Conservation (phyloP, 208 protist species). For the Acanthamoeba quina region DNA sequence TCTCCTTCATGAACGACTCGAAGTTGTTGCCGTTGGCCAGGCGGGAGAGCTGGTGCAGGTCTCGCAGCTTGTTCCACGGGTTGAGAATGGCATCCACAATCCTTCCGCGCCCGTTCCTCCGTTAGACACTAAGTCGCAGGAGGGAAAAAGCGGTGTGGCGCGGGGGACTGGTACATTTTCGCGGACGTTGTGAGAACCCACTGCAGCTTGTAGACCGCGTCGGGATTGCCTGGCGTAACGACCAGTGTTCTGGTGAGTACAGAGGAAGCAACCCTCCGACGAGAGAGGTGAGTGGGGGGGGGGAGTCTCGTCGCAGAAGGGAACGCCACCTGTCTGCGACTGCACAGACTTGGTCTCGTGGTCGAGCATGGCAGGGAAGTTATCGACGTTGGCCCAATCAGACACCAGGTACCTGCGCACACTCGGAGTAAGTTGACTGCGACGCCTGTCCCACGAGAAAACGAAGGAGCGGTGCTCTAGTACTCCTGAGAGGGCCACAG, state of each 20-base stretch:
- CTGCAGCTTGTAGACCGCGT: constrained; percentile 39
- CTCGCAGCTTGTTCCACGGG: not conserved
- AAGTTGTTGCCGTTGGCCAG: not conserved
- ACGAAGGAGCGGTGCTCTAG: not conserved
- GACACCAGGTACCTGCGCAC: constrained; percentile 8
- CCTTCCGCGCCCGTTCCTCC: not conserved
- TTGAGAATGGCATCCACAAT: not conserved
- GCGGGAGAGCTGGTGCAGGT: constrained; percentile 15
- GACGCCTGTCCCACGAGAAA: not conserved
- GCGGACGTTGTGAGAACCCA: constrained; percentile 33
- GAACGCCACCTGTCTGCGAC: not conserved
- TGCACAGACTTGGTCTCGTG: not conserved
- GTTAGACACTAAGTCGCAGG: not conserved
- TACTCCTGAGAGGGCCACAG: constrained; percentile 5
- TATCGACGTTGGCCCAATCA: not conserved
- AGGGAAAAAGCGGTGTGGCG: not conserved
- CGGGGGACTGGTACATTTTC: not conserved
- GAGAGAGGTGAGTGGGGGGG: not conserved
- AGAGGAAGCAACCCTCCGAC: too few species aligned
- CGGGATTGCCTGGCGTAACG: not conserved
- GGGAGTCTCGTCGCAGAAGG: not conserved
- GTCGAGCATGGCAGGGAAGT: not conserved
- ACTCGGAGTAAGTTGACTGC: not conserved
- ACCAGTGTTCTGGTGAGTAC: not conserved
- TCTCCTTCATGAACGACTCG: constrained; percentile 8